phyloP scores from a whole-genome alignment of 192 early-diverging fungal species.

The Backusella sp. region DNA sequence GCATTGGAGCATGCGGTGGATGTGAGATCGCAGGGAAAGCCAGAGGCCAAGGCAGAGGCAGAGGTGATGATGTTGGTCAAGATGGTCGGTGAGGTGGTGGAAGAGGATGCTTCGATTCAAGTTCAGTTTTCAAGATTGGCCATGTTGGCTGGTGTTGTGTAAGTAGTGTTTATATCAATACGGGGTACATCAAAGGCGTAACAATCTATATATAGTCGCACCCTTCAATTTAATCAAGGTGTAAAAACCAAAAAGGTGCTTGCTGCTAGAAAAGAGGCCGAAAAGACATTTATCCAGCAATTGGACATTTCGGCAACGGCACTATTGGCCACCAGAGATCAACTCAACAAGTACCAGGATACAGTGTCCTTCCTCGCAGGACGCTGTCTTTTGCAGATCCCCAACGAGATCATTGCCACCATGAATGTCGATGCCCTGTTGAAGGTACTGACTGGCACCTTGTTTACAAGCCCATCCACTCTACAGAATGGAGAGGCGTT shows the following conservation, averaged over 20 bases:
- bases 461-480: conserved; percentile 24
- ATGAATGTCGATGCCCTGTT: conserved; percentile 6
- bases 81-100: background rate
- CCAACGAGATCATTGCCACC: background rate
- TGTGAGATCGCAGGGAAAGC: conserved; percentile 17
- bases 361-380: conserved; percentile 18
- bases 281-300: conserved; percentile 4
- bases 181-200: no score
- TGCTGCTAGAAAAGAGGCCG: background rate
- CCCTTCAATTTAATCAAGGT: conserved; percentile 30
- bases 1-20: conserved; percentile 29
- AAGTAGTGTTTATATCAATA: background rate
- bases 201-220: conserved; percentile 16
- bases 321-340: background rate
- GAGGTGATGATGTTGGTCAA: conserved; percentile 11
- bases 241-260: conserved; percentile 16
- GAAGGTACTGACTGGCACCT: background rate
- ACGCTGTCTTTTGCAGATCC: conserved; percentile 24
- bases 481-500: conserved; percentile 21
- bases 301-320: conserved; percentile 3
- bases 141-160: conserved; percentile 28
- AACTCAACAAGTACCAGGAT: conserved; percentile 17
- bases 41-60: conserved; percentile 10
- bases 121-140: conserved; percentile 12
- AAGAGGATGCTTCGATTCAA: background rate